Base-by-base conservation (phyloP, 2,329 filamentous ascomycete species). In the Triangularia setosa region DNA sequence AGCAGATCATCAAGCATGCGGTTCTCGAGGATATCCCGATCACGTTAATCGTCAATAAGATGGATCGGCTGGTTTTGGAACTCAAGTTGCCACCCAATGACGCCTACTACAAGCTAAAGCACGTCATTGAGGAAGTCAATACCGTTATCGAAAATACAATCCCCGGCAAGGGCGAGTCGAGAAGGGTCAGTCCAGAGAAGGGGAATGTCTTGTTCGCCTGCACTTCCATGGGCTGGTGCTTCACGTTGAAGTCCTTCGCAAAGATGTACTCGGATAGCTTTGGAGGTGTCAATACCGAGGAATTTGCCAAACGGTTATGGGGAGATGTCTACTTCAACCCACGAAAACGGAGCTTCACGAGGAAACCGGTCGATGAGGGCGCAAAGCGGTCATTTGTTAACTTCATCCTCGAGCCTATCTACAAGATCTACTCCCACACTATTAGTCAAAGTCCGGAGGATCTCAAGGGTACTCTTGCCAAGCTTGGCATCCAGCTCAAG, bases 51-150 rank as follows among this genome's bases (percentile, higher is more conserved):
- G 85, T 99, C 78, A 99, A 98, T 84, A 99, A 99, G 80, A 90
- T 99, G 87, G 95, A 99, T 72, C 88, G 95, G 24, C 80, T 99
- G 65, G 97, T 99, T 67, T 79, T 99, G 55, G 95, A 99, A 78
- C 82, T 99, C 59, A 96, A 96, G 76, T 84, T 99, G 14, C 95
- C 95, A 1, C 95, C 95, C 1, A 92, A 89, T 69, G 95, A 99
- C 75, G 95, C 95, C 12, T 99, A 99, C 79, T 98, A 97, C 83
- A 99, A 99, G 82, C 83, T 99, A 62, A 98, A 97, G 79, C 93
- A 98, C 76, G 93, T 97, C n/a, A 87, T 99, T 61, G 95, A 99
- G 77, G 92, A 98, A 77, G 93, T 99, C 77, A 99, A 99, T 78
- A 97, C 92, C 0, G 82, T 95, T 70, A 98, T 99, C 72, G 92